Evolutionary conservation across 1,139 yeast genomes (phyloP).

Genomic region (Saccharomyces uvarum): DNA sequence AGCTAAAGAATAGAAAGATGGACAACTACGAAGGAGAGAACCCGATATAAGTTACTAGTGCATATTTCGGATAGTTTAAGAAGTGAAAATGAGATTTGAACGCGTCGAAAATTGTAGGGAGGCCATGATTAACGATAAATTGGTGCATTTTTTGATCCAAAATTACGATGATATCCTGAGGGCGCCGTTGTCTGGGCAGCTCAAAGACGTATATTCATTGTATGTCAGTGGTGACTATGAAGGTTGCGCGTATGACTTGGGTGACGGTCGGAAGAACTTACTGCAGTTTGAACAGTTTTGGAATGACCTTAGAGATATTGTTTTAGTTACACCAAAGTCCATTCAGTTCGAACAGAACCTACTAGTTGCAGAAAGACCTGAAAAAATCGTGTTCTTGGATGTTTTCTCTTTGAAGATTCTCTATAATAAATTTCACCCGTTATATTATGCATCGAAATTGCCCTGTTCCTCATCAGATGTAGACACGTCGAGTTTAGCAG

Average conservation of each 20-base stretch:
- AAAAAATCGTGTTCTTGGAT: background rate
- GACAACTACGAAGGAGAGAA: background rate
- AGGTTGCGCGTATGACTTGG: background rate
- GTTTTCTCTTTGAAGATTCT: background rate
- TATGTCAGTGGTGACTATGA: slow-evolving; percentile 5
- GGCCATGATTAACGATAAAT: slow-evolving; percentile 1
- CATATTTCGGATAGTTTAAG: background rate
- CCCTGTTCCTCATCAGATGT: background rate
- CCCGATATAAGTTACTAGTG: background rate
- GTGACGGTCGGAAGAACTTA: background rate
- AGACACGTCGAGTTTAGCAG: background rate
- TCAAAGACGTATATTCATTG: slow-evolving; percentile 9
- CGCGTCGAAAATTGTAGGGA: background rate
- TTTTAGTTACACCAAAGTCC: background rate
- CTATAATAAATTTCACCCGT: background rate
- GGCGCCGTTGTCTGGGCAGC: slow-evolving; percentile 11
- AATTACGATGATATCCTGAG: slow-evolving; percentile 8
- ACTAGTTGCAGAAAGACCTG: background rate
- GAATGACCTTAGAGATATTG: background rate
- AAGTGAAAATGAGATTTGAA: background rate
- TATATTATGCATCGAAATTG: background rate
- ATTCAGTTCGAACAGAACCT: background rate
- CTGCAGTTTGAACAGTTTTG: background rate
- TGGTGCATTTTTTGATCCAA: slow-evolving; percentile 11
- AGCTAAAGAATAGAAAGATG: background rate